Base-by-base conservation (phyloP, 345 rosid genomes). In the Citropsis articulata region DNA sequence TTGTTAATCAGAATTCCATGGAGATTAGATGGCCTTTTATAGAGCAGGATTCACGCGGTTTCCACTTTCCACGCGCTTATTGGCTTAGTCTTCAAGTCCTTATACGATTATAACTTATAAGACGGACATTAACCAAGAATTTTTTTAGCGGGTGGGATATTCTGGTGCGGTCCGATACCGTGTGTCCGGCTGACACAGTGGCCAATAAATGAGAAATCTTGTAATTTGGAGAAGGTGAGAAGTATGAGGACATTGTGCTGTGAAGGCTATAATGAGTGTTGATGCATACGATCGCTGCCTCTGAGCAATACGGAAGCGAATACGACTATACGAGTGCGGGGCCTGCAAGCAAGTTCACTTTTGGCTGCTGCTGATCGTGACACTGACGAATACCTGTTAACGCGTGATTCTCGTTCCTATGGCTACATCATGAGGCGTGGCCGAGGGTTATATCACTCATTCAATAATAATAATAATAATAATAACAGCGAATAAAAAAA, bases 1-100 rank as follows among this genome's bases (percentile, higher is more conserved):
- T 45, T 45, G 3, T 0, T 10, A 45, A 13, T 45, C 50, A 45
- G 50, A 45, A 12, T 45, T 45, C 50, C 5, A 4, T 45, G 18
- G 71, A 22, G 30, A 4, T 42, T 14, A 22, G 30, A 9, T 40
- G 56, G 30, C 22, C 27, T 45, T 69, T 69, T 69, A 69, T 42
- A 16, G 60, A 8, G 35, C 40, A 8, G 25, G 19, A 31, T 30
- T 63, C 5, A 75, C 77, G 77, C 77, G 77, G 55, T 75, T 75
- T 74, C 5, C 31, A 71, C 75, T 75, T 75, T 74, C 5, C 31
- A 71, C 75, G 63, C 63, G 62, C 25, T 48, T 53, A 19, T 53
- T 7, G 31, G 8, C 12, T 19, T 0, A 0, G 64, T 12, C 50
- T 42, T 42, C 4, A n/a, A 30, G 13, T 30, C 27, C 42, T 71